A percentile compares a stretch with the other conserved stretches of the same genome.
Evolutionary conservation across 768 basidiomycete genomes (phyloP).

Genomic region (Russula sp.): DNA sequence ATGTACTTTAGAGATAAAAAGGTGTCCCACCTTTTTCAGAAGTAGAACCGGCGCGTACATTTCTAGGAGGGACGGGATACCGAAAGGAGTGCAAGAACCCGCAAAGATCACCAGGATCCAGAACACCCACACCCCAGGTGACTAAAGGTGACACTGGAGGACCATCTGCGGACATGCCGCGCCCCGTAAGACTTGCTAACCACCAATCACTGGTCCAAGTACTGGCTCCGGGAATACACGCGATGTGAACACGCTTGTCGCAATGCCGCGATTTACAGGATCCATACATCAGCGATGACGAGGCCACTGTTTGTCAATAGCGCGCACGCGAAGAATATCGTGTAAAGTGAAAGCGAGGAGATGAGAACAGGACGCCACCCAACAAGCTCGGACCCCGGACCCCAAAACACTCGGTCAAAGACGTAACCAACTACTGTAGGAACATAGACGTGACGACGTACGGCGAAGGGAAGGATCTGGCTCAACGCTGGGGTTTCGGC

Average conservation of each 20-base stretch:
- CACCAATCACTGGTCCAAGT: slow-evolving; percentile 23
- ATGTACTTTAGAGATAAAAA: background rate
- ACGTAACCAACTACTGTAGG: slow-evolving; percentile 10
- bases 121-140: slow-evolving; percentile 8
- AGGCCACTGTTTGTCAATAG: slow-evolving; percentile 23
- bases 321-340: slow-evolving; percentile 22
- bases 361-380: slow-evolving; percentile 18
- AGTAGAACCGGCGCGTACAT: background rate
- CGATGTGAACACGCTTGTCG: slow-evolving; percentile 21
- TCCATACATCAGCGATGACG: slow-evolving; percentile 27
- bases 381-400: slow-evolving; percentile 19
- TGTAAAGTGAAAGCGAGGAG: slow-evolving; percentile 7
- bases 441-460: slow-evolving; percentile 14
- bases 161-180: background rate
- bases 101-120: slow-evolving; percentile 10
- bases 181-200: slow-evolving; percentile 13
- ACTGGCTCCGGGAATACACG: slow-evolving; percentile 26
- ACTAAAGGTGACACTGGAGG: background rate
- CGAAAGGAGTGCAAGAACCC: background rate
- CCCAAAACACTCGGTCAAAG: slow-evolving; percentile 20
- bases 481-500: too few relatives aligned
- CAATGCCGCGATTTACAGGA: slow-evolving; percentile 17
- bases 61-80: background rate
- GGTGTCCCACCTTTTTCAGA: background rate
- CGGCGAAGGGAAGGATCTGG: background rate